Evolutionary conservation across 441 rosid genomes (phyloP).

Genomic region (Syzygium malaccense): DNA sequence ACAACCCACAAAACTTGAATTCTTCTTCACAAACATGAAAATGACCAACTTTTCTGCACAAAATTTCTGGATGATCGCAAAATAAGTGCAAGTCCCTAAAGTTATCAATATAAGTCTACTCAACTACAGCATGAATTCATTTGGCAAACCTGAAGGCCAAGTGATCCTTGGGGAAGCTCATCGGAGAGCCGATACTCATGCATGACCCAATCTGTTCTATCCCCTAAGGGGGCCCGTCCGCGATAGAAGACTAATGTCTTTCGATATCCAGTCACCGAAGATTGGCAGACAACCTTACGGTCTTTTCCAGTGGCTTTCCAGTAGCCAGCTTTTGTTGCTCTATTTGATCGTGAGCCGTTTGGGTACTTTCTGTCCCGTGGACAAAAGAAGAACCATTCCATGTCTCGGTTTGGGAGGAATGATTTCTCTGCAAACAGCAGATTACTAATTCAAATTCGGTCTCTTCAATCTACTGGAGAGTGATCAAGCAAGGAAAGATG

Average conservation of each 20-base stretch:
- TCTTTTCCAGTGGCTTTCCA: conserved; percentile 19
- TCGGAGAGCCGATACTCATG: conserved; percentile 13
- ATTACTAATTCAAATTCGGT: background rate
- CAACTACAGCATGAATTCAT: background rate
- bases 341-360: conserved; percentile 5
- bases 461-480: background rate
- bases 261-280: background rate
- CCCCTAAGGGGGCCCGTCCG: conserved; percentile 11
- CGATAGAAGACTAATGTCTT: conserved; percentile 14
- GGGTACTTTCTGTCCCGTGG: conserved; percentile 16
- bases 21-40: background rate
- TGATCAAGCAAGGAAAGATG: background rate
- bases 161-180: background rate
- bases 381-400: conserved; percentile 20
- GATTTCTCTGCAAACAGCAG: conserved; percentile 2
- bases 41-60: background rate
- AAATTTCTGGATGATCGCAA: background rate
- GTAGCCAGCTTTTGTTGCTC: conserved; percentile 14
- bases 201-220: conserved; percentile 13
- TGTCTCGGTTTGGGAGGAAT: conserved; percentile 10
- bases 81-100: background rate
- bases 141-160: background rate
- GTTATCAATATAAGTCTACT: background rate
- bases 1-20: background rate
- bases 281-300: conserved; percentile 7